Conservation (phyloP, 2,329 filamentous ascomycete genomes). For the Lachnum nothofagi region DNA sequence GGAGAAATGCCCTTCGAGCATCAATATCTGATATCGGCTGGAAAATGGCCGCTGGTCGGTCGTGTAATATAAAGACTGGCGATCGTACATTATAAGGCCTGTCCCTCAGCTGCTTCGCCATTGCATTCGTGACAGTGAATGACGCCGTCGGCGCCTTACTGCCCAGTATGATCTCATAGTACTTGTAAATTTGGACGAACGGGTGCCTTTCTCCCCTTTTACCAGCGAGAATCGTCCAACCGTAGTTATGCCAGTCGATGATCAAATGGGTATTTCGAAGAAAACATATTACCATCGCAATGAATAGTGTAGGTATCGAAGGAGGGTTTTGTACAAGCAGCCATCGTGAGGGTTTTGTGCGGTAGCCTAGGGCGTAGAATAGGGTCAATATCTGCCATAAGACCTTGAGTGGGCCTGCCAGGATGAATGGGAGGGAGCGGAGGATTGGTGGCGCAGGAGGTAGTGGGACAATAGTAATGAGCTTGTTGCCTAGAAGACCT, state of each 20-base stretch:
- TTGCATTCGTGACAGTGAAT: slow-evolving; percentile 84
- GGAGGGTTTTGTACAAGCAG: slow-evolving; percentile 93
- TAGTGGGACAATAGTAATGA: slow-evolving; percentile 68
- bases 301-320: slow-evolving; percentile 80
- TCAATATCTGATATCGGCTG: slow-evolving; percentile 54
- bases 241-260: slow-evolving; percentile 99
- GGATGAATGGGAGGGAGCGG: slow-evolving; percentile 67
- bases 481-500: slow-evolving; percentile 62
- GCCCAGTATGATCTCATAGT: slow-evolving; percentile 72
- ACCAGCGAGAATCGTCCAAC: slow-evolving; percentile 80
- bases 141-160: slow-evolving; percentile 64
- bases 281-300: slow-evolving; percentile 67
- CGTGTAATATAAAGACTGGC: slow-evolving; percentile 70
- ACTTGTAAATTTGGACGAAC: slow-evolving; percentile 69
- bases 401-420: slow-evolving; percentile 79
- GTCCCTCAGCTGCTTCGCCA: slow-evolving; percentile 65
- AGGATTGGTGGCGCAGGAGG: slow-evolving; percentile 61
- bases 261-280: slow-evolving; percentile 76
- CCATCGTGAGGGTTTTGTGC: slow-evolving; percentile 70
- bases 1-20: slow-evolving; percentile 56
- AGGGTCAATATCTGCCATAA: slow-evolving; percentile 73
- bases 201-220: slow-evolving; percentile 57
- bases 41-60: slow-evolving; percentile 80
- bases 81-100: slow-evolving; percentile 60
- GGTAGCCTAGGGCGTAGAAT: slow-evolving; percentile 67